Conservation (phyloP, 2,329 filamentous ascomycete species). For the Lecanosticta acicola region DNA sequence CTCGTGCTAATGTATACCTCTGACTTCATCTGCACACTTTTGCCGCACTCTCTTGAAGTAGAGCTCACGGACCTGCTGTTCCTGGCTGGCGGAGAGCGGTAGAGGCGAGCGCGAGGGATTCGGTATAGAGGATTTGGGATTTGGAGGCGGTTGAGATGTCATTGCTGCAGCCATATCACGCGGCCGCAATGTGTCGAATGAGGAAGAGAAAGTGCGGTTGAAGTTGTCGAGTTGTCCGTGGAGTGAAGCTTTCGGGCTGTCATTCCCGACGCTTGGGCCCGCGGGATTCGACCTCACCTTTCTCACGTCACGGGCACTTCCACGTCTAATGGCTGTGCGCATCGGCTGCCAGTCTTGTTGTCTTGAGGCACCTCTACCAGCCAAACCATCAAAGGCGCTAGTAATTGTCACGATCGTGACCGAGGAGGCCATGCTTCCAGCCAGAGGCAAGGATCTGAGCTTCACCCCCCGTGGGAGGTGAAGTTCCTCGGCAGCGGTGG, state of each 20-base stretch:
- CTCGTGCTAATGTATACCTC: slow-evolving; percentile 32
- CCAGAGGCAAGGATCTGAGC: no score
- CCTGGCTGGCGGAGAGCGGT: slow-evolving; percentile 74
- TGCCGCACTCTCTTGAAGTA: slow-evolving; percentile 74
- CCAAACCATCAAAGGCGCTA: no score
- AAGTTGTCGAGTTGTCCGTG: not conserved
- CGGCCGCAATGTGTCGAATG: not conserved
- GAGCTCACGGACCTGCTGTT: slow-evolving; percentile 72
- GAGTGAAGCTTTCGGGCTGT: not conserved
- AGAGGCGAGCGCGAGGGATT: slow-evolving; percentile 62
- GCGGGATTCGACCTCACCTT: not conserved
- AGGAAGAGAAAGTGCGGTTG: not conserved
- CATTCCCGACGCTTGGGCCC: not conserved
- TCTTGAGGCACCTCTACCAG: no score
- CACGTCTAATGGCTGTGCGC: no score
- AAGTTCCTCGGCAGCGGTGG: no score
- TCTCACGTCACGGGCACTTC: no score
- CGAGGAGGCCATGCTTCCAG: no score
- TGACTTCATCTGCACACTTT: slow-evolving; percentile 59
- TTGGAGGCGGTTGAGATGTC: slow-evolving; percentile 12
- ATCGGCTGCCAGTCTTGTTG: no score
- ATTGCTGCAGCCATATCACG: slow-evolving; percentile 19
- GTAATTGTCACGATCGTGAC: no score
- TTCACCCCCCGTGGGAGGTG: no score
- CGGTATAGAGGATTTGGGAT: slow-evolving; percentile 9